A percentile compares a stretch with the other conserved stretches of the same genome.
phyloP scores from a whole-genome alignment of 768 basidiomycete species.

The Termitomyces sp. region DNA sequence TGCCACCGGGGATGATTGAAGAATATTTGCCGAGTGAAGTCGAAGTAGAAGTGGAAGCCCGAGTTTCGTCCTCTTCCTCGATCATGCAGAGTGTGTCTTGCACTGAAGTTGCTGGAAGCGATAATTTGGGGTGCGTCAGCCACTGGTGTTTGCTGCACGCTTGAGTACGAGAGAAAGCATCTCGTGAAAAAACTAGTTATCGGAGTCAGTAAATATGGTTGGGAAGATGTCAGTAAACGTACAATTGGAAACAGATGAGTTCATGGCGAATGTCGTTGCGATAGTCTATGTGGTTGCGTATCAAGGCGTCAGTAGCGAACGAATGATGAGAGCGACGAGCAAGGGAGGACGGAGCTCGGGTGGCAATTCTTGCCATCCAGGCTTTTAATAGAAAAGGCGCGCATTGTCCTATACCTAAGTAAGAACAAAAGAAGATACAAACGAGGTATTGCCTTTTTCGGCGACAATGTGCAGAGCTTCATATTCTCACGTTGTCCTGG shows the following conservation, averaged over 20 bases:
- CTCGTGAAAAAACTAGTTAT: slow-evolving; percentile 29
- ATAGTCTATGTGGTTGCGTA: slow-evolving; percentile 15
- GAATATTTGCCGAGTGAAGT: slow-evolving; percentile 11
- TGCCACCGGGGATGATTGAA: slow-evolving; percentile 8
- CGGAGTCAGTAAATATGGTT: slow-evolving; percentile 5
- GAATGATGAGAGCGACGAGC: slow-evolving; percentile 14
- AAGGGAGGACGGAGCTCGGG: slow-evolving; percentile 10
- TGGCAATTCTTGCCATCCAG: slow-evolving; percentile 10
- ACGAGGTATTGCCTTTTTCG: slow-evolving; percentile 24
- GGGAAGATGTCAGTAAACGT: slow-evolving; percentile 12
- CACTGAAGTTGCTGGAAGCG: slow-evolving; percentile 15
- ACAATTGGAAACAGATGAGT: slow-evolving; percentile 26
- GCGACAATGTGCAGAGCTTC: slow-evolving; percentile 17
- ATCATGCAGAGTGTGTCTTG: slow-evolving; percentile 28
- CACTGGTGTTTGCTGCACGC: slow-evolving; percentile 24
- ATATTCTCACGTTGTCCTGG: slow-evolving; percentile 9
- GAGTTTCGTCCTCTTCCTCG: slow-evolving; percentile 32
- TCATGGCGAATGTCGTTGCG: slow-evolving; percentile 25
- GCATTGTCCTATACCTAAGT: slow-evolving; percentile 14
- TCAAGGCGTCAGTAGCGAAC: slow-evolving; percentile 13
- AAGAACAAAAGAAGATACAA: slow-evolving; percentile 25
- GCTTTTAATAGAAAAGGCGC: slow-evolving; percentile 9
- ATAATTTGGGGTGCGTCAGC: slow-evolving; percentile 7
- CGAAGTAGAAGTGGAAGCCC: slow-evolving; percentile 14
- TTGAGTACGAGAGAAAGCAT: slow-evolving; percentile 27